Conservation (phyloP, 495 filamentous ascomycete genomes). For the Hyaloscypha hepaticicola region DNA sequence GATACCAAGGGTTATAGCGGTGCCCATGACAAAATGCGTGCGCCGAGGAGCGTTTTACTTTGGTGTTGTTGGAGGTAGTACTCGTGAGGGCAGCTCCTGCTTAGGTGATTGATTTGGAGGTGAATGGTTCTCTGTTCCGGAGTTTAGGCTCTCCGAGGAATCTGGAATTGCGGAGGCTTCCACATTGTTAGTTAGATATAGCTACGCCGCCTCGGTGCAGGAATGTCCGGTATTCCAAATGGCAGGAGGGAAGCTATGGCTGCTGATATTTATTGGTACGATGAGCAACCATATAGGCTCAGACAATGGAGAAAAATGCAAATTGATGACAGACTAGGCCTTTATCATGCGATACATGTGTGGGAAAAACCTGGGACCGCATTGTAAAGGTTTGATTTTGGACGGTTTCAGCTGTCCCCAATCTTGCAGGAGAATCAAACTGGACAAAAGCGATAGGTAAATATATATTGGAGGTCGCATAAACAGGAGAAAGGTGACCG, state of each 20-base stretch:
- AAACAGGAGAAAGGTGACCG: neutral
- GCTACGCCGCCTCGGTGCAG: neutral
- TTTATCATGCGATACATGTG: neutral
- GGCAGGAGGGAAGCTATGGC: neutral
- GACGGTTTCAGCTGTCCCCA: too few species aligned
- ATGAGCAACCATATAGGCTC: neutral
- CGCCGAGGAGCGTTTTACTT: neutral
- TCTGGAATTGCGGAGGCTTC: slow-evolving; percentile 2
- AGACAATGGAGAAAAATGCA: neutral
- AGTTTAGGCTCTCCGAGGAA: neutral
- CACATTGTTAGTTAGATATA: neutral
- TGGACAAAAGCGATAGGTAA: too few species aligned
- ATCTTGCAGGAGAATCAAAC: too few species aligned
- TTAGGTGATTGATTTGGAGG: neutral
- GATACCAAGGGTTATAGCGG: neutral
- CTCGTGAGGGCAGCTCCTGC: neutral
- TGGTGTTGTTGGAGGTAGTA: neutral
- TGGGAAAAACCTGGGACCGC: neutral
- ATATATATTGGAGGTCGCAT: too few species aligned
- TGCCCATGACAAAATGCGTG: neutral
- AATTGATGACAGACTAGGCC: neutral
- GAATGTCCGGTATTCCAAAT: neutral
- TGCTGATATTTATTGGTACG: neutral
- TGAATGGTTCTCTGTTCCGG: neutral
- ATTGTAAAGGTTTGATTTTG: neutral